Conservation (phyloP, 805 yeast genomes). For the Kluyveromyces lactis region DNA sequence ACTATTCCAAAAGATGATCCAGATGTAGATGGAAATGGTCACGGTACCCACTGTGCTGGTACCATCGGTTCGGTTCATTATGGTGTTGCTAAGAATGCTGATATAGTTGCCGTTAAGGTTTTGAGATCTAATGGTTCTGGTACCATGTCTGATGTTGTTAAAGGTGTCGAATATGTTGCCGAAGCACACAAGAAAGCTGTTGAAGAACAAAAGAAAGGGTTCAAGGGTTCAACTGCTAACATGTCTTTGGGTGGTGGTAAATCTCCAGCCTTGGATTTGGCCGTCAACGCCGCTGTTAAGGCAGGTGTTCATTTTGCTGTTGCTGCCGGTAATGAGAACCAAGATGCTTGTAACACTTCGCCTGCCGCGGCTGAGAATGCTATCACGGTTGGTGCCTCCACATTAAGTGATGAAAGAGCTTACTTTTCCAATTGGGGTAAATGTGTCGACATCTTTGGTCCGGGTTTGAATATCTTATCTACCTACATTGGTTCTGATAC, state of each 20-base stretch:
- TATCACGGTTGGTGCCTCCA: slow-evolving; percentile 92
- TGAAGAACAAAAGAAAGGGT: slow-evolving; percentile 46
- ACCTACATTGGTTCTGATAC: slow-evolving; percentile 71
- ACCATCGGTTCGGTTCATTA: slow-evolving; percentile 73
- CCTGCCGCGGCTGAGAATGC: slow-evolving; percentile 85
- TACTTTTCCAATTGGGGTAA: slow-evolving; percentile 91
- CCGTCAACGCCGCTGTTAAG: slow-evolving; percentile 81
- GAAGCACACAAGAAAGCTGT: slow-evolving; percentile 52
- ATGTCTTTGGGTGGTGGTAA: slow-evolving; percentile 94
- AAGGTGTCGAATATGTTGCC: slow-evolving; percentile 81
- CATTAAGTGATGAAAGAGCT: slow-evolving; percentile 83
- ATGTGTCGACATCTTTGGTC: slow-evolving; percentile 95
- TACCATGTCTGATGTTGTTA: slow-evolving; percentile 72
- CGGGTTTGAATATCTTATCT: slow-evolving; percentile 84
- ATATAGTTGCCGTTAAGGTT: slow-evolving; percentile 76
- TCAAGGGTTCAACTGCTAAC: slow-evolving; percentile 82
- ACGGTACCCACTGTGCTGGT: slow-evolving; percentile 97
- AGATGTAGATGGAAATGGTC: slow-evolving; percentile 81
- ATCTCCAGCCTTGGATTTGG: slow-evolving; percentile 77
- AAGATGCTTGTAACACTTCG: slow-evolving; percentile 85
- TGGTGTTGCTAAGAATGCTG: slow-evolving; percentile 79
- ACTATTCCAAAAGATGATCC: slow-evolving; percentile 67
- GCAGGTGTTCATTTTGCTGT: slow-evolving; percentile 90
- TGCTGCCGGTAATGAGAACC: slow-evolving; percentile 93
- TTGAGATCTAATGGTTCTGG: slow-evolving; percentile 78